Evolutionary conservation across 208 protist species (phyloP).

Genomic region (Paratrypanosoma confusum): DNA sequence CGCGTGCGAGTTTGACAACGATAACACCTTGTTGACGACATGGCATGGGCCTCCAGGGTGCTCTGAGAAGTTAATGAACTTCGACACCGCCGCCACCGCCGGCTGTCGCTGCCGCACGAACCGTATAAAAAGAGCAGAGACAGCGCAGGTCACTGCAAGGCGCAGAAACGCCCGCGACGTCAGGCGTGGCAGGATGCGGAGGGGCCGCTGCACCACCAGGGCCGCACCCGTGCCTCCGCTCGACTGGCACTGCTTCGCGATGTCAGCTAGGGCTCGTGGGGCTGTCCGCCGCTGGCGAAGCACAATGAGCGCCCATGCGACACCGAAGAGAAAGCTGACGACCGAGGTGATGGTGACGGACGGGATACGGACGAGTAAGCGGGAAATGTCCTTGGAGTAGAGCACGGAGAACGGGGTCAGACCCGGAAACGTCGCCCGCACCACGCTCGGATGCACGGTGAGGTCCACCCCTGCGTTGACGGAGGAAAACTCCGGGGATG

Average conservation of each 20-base stretch:
- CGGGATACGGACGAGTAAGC: slow-evolving; percentile 19
- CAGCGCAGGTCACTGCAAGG: background rate
- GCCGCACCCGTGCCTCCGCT: no score
- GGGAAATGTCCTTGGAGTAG: slow-evolving; percentile 15
- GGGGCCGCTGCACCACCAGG: background rate
- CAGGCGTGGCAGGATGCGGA: background rate
- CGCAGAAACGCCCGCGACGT: background rate
- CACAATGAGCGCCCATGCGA: slow-evolving; percentile 9
- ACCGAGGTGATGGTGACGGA: slow-evolving; percentile 22
- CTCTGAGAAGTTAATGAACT: slow-evolving; percentile 30
- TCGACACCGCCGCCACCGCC: slow-evolving; percentile 11
- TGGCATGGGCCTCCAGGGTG: slow-evolving; percentile 24
- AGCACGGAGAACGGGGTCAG: slow-evolving; percentile 27
- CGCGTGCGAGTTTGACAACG: slow-evolving; percentile 58
- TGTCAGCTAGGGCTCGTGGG: no score
- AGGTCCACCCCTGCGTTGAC: slow-evolving; percentile 20
- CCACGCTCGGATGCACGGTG: slow-evolving; percentile 19
- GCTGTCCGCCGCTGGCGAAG: slow-evolving; percentile 2
- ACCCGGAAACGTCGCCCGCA: slow-evolving; percentile 15
- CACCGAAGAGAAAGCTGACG: slow-evolving; percentile 24
- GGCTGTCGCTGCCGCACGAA: slow-evolving; percentile 23
- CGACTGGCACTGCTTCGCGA: no score
- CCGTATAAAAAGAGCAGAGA: slow-evolving; percentile 10
- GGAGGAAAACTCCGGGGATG: no score
- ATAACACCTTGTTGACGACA: slow-evolving; percentile 36